These are phyloP conservation scores for Trichosporon inkin DNA, from an alignment of 1,284 basidiomycete species.

Conservation along the genomic window DNA sequence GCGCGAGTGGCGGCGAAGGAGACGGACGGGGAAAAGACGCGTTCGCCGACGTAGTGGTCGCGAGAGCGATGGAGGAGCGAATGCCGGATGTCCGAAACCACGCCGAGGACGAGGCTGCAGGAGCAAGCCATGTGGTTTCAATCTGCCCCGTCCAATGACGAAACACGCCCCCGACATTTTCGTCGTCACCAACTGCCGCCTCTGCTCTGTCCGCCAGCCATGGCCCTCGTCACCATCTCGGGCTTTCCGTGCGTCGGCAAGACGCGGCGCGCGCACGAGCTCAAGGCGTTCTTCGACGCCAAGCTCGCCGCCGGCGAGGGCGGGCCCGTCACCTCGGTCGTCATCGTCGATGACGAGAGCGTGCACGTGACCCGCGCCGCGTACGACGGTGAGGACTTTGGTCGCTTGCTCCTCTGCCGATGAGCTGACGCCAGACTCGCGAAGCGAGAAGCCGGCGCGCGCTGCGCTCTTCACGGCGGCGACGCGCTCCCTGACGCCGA, in stretches of 20 bases:
- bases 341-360: constrained; percentile 71
- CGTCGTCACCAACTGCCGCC: neutral
- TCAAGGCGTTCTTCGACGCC: constrained; percentile 61
- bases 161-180: neutral
- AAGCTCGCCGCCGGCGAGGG: constrained; percentile 39
- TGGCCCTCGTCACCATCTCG: constrained; percentile 92
- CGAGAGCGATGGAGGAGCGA: too few relatives aligned
- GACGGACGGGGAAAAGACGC: too few relatives aligned
- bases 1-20: too few relatives aligned
- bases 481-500: constrained; percentile 66
- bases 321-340: constrained; percentile 53
- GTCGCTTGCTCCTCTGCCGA: too few relatives aligned
- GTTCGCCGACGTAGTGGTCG: too few relatives aligned
- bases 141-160: constrained; percentile 7
- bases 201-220: constrained; percentile 41
- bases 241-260: constrained; percentile 89
- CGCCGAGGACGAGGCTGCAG: neutral
- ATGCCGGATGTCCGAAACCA: constrained; percentile 1
- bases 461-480: constrained; percentile 81
- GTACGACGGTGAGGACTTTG: constrained; percentile 64
- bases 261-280: constrained; percentile 64
- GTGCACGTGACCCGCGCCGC: constrained; percentile 63
- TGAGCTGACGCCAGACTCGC: constrained; percentile 59
- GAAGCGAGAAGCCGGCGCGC: constrained; percentile 81
- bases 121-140: constrained; percentile 6